Evolutionary conservation across 1,284 basidiomycete species (phyloP).

Genomic region (Abortiporus biennis): DNA sequence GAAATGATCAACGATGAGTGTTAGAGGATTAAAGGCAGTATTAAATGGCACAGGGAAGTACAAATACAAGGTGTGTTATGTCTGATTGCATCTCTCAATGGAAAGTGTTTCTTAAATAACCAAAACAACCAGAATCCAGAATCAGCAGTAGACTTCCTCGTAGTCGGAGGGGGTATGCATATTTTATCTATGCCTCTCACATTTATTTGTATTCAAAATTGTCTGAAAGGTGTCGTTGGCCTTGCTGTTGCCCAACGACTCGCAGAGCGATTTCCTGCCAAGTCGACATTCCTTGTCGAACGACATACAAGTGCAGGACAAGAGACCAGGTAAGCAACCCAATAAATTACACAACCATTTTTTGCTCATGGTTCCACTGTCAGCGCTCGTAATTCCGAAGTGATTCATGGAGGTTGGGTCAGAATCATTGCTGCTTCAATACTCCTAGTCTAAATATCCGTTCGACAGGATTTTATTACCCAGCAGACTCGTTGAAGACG

Average conservation of each 20-base stretch:
- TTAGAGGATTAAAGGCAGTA: slow-evolving; percentile 50
- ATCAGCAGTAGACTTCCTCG: slow-evolving; percentile 77
- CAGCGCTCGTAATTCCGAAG: slow-evolving; percentile 93
- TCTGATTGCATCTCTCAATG: neutral
- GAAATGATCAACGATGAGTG: slow-evolving; percentile 17
- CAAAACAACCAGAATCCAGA: slow-evolving; percentile 51
- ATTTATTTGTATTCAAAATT: neutral
- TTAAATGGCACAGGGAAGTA: slow-evolving; percentile 58
- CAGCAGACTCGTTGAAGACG: slow-evolving; percentile 81
- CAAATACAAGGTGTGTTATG: slow-evolving; percentile 48
- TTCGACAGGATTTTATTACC: slow-evolving; percentile 72
- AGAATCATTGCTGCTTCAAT: too few species aligned
- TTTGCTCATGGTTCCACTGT: neutral
- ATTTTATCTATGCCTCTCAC: neutral
- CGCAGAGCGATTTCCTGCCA: slow-evolving; percentile 58
- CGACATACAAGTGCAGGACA: slow-evolving; percentile 69
- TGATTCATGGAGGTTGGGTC: slow-evolving; percentile 80
- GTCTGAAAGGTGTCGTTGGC: slow-evolving; percentile 72
- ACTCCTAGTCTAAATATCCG: neutral
- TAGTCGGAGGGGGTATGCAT: slow-evolving; percentile 81
- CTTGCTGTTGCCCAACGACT: slow-evolving; percentile 82
- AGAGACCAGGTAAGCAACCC: slow-evolving; percentile 68
- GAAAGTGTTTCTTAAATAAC: neutral
- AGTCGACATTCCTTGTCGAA: slow-evolving; percentile 84
- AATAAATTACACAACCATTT: slow-evolving; percentile 1